Evolutionary conservation across 352 stramenopile species (phyloP).

Genomic region (Globisporangium middletonii): DNA sequence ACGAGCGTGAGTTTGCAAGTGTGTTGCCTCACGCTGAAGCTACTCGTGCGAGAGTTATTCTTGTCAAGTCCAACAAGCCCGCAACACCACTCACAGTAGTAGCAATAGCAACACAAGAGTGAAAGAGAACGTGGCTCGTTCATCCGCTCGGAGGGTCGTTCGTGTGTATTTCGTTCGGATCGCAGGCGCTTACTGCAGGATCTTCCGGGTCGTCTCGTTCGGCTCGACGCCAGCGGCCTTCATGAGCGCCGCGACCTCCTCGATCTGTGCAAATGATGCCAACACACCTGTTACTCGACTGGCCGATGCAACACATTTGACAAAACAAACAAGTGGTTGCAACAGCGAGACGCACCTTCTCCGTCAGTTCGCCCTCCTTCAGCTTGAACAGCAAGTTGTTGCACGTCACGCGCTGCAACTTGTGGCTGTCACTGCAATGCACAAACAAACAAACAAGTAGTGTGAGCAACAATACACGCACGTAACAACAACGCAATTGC

Average conservation of each 20-base stretch:
- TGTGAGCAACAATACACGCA: neutral
- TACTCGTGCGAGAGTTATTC: too few relatives aligned
- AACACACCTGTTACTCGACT: neutral
- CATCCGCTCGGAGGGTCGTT: neutral
- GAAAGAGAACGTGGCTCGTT: neutral
- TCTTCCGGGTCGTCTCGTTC: constrained; percentile 83
- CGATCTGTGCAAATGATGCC: constrained; percentile 32
- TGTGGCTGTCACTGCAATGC: constrained; percentile 43
- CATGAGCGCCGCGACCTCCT: constrained; percentile 73
- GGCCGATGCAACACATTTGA: neutral
- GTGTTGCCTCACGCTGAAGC: too few relatives aligned
- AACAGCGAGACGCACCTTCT: constrained; percentile 32
- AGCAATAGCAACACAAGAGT: neutral
- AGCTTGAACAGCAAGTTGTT: constrained; percentile 86
- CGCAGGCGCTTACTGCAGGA: constrained; percentile 45
- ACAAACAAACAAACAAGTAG: neutral
- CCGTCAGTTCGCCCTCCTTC: constrained; percentile 69
- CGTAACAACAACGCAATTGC: neutral
- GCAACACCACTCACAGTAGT: neutral
- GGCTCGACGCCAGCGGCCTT: constrained; percentile 69
- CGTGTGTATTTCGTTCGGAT: constrained; percentile 9
- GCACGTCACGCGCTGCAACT: constrained; percentile 81
- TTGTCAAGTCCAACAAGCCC: too few relatives aligned
- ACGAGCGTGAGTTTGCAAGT: too few relatives aligned
- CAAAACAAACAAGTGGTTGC: neutral